A percentile compares a stretch with the other conserved stretches of the same genome.
Conservation (phyloP, 352 stramenopile species). For the Aphanomyces astaci region DNA sequence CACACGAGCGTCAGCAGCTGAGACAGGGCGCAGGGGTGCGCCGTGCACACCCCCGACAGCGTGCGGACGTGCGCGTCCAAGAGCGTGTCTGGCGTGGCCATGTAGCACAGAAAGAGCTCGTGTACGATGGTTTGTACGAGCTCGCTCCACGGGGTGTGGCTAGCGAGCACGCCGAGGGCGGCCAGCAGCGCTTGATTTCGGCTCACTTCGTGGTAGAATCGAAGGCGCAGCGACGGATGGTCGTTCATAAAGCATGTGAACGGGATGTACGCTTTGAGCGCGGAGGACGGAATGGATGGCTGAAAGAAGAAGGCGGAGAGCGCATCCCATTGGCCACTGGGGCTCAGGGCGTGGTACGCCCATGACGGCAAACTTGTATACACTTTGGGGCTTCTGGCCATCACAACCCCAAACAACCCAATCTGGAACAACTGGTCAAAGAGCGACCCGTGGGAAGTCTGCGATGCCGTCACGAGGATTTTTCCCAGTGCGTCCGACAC, state of each 20-base stretch:
- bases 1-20: conserved; percentile 51
- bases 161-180: conserved; percentile 42
- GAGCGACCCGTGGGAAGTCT: neutral
- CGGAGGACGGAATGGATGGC: neutral
- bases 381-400: conserved; percentile 8
- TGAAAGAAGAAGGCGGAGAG: conserved; percentile 65
- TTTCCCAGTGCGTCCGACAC: conserved; percentile 6
- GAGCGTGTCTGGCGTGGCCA: neutral
- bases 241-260: conserved; percentile 14
- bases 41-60: conserved; percentile 32
- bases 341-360: conserved; percentile 39
- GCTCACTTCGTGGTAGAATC: conserved; percentile 12
- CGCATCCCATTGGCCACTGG: conserved; percentile 74
- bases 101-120: conserved; percentile 47
- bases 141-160: conserved; percentile 35
- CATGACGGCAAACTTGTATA: conserved; percentile 10
- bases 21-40: conserved; percentile 53
- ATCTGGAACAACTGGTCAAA: conserved; percentile 84
- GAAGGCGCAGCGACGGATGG: neutral
- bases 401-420: conserved; percentile 46
- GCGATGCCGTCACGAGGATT: neutral
- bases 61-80: neutral
- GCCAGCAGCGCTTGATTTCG: conserved; percentile 37
- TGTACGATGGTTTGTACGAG: conserved; percentile 43
- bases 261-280: neutral